A percentile compares a stretch with the other conserved stretches of the same genome.
Evolutionary conservation across 2,329 filamentous ascomycete genomes (phyloP).

Genomic region (Fusarium siculi): DNA sequence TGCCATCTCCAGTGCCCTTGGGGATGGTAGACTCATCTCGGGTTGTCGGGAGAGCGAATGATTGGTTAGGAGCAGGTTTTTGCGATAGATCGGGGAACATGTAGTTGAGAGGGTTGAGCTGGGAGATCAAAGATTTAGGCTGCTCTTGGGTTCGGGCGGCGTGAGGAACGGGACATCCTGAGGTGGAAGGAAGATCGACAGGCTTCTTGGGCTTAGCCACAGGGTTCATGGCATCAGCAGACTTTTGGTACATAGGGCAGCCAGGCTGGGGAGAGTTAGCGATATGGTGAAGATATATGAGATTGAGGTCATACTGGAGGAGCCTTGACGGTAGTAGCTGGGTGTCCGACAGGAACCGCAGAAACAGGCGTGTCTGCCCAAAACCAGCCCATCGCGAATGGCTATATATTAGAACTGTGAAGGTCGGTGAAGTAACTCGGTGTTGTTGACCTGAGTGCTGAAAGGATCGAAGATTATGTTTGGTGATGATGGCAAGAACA

Average conservation of each 20-base stretch:
- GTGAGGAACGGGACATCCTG: slow-evolving; percentile 58
- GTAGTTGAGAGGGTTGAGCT: slow-evolving; percentile 83
- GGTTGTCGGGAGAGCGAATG: slow-evolving; percentile 77
- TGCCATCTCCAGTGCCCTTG: slow-evolving; percentile 79
- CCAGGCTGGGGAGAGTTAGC: slow-evolving; percentile 54
- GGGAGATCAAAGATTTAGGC: slow-evolving; percentile 62
- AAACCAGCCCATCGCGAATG: slow-evolving; percentile 68
- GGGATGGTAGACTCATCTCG: slow-evolving; percentile 92
- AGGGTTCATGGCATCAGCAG: slow-evolving; percentile 58
- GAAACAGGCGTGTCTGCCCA: slow-evolving; percentile 64
- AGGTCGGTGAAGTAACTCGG: not conserved
- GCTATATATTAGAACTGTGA: not conserved
- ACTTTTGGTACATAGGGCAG: slow-evolving; percentile 69
- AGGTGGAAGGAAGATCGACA: slow-evolving; percentile 33
- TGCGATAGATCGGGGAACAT: slow-evolving; percentile 93
- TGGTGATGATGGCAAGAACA: slow-evolving; percentile 28
- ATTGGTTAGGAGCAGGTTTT: slow-evolving; percentile 77
- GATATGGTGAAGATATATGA: not conserved
- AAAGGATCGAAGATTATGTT: slow-evolving; percentile 3
- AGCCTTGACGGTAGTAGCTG: slow-evolving; percentile 42
- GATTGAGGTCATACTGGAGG: slow-evolving; percentile 47
- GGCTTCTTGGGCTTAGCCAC: slow-evolving; percentile 41
- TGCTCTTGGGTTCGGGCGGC: slow-evolving; percentile 48
- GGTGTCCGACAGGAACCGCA: slow-evolving; percentile 49
- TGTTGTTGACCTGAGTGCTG: not conserved